phyloP scores from a whole-genome alignment of 1,284 basidiomycete species.

The Earliella scabrosa region DNA sequence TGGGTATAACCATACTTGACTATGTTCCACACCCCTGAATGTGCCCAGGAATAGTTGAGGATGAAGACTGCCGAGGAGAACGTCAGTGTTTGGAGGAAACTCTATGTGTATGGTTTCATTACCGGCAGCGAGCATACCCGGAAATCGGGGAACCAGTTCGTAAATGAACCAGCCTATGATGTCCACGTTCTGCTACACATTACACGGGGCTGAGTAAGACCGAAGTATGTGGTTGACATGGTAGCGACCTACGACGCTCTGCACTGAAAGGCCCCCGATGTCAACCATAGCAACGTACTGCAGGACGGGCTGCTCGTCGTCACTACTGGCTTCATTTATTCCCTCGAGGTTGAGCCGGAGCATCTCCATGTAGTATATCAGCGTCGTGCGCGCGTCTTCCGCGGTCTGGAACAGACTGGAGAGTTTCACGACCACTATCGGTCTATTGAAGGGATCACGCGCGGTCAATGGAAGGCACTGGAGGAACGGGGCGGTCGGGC shows the following conservation, averaged over 20 bases:
- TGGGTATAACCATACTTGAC: conserved; percentile 55
- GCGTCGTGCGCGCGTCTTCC: conserved; percentile 43
- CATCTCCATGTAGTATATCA: conserved; percentile 56
- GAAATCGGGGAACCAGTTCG: conserved; percentile 72
- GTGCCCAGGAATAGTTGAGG: conserved; percentile 84
- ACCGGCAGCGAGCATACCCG: conserved; percentile 80
- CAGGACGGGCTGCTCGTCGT: conserved; percentile 43
- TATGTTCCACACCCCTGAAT: conserved; percentile 78
- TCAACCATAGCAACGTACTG: conserved; percentile 78
- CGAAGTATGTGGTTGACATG: neutral
- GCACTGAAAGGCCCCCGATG: conserved; percentile 60
- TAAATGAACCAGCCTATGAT: conserved; percentile 65
- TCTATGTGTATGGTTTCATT: conserved; percentile 27
- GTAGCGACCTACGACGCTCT: conserved; percentile 56
- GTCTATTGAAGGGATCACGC: conserved; percentile 64
- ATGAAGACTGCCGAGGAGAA: conserved; percentile 58
- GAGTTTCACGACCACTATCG: conserved; percentile 55
- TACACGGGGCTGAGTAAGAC: neutral
- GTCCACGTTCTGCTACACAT: conserved; percentile 55
- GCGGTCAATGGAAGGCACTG: conserved; percentile 56
- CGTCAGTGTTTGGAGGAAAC: neutral
- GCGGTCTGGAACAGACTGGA: conserved; percentile 40
- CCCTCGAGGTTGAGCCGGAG: conserved; percentile 56
- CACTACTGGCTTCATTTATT: conserved; percentile 39
- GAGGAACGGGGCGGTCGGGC: conserved; percentile 35